phyloP scores from a whole-genome alignment of 495 filamentous ascomycete species.

The Penicillium lividum region DNA sequence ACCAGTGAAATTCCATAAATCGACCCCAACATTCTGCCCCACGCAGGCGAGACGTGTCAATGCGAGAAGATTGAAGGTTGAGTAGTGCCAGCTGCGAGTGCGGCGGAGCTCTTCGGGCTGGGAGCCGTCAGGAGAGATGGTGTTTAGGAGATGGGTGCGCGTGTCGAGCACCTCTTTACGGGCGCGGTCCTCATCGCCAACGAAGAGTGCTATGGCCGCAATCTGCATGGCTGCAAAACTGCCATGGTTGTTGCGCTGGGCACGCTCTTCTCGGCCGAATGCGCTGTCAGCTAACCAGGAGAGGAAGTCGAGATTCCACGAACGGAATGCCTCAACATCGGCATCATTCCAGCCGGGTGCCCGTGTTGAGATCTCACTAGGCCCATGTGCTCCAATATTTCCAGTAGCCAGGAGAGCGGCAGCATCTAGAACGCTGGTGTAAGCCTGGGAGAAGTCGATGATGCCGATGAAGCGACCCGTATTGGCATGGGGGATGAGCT shows the following conservation, averaged over 20 bases:
- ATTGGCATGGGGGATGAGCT: slow-evolving; percentile 3
- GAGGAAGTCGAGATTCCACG: neutral
- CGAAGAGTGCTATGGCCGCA: neutral
- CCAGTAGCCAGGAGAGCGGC: neutral
- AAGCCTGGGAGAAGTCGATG: slow-evolving; percentile 8
- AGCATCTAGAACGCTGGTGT: slow-evolving; percentile 6
- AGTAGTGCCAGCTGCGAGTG: slow-evolving; percentile 10
- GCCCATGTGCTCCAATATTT: no score
- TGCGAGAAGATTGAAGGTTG: slow-evolving; percentile 6
- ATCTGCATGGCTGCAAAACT: neutral
- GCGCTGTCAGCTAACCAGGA: neutral
- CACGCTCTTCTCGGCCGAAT: neutral
- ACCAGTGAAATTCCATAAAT: neutral
- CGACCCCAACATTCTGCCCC: neutral
- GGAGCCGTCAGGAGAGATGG: neutral
- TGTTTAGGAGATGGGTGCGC: neutral
- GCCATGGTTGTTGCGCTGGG: neutral
- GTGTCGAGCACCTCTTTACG: neutral
- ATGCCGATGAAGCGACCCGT: slow-evolving; percentile 1
- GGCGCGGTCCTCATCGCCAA: neutral
- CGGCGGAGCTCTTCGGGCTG: slow-evolving; percentile 1
- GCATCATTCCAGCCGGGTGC: neutral
- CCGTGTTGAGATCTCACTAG: neutral
- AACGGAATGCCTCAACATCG: neutral
- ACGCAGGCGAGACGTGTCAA: neutral